Evolutionary conservation across 1,139 yeast genomes (phyloP).

Genomic region (Candida gigantensis): DNA sequence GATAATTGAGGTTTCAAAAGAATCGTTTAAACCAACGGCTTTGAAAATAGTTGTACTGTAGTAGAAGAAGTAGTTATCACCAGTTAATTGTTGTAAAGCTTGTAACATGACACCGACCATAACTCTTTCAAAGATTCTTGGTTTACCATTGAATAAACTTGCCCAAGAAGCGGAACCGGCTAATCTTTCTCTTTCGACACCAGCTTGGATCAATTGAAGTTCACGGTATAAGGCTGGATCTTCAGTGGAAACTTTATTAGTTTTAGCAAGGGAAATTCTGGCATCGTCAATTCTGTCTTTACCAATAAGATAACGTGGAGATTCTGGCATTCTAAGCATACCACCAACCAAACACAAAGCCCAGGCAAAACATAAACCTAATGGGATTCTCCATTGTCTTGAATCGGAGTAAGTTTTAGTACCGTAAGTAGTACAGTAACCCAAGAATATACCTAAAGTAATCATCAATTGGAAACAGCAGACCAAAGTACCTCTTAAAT

Average conservation of each 20-base stretch:
- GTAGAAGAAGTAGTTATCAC: conserved; percentile 81
- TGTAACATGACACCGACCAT: conserved; percentile 65
- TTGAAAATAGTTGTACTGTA: conserved; percentile 77
- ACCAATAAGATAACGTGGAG: conserved; percentile 54
- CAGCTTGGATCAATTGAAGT: conserved; percentile 60
- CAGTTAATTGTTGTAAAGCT: conserved; percentile 76
- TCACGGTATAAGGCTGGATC: conserved; percentile 60
- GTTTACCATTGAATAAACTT: conserved; percentile 66
- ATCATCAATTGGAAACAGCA: conserved; percentile 69
- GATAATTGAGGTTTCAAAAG: conserved; percentile 75
- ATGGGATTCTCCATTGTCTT: conserved; percentile 66
- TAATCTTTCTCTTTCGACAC: conserved; percentile 60
- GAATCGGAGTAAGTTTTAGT: conserved; percentile 53
- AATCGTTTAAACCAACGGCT: conserved; percentile 78
- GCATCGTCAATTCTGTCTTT: conserved; percentile 42
- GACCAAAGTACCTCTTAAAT: conserved; percentile 70
- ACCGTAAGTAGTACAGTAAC: conserved; percentile 67
- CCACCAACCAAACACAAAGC: conserved; percentile 54
- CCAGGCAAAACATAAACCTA: conserved; percentile 61
- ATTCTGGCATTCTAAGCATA: conserved; percentile 63
- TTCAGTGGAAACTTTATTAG: conserved; percentile 62
- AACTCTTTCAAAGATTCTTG: conserved; percentile 65
- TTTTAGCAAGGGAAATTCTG: conserved; percentile 56
- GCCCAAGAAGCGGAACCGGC: conserved; percentile 73
- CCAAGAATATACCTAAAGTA: conserved; percentile 68